phyloP scores from a whole-genome alignment of 257 asterid species.

The Plantago elongata region DNA sequence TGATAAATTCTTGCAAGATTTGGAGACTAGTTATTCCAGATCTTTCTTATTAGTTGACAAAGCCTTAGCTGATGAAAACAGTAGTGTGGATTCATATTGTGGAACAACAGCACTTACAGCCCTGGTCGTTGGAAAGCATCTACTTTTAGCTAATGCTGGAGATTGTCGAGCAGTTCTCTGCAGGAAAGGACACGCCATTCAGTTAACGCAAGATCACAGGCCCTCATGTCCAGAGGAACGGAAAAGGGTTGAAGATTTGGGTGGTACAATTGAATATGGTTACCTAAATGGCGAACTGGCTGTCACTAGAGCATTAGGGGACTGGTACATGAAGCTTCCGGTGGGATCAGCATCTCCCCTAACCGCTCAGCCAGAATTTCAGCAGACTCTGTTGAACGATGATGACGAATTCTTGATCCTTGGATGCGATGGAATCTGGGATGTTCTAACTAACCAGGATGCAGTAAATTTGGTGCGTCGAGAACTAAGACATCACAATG shows the following conservation, averaged over 20 bases:
- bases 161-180: slow-evolving; percentile 94
- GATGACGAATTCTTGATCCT: slow-evolving; percentile 90
- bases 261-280: slow-evolving; percentile 70
- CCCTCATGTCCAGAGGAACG: slow-evolving; percentile 59
- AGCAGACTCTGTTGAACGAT: slow-evolving; percentile 45
- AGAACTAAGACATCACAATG: slow-evolving; percentile 55
- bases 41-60: slow-evolving; percentile 64
- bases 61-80: slow-evolving; percentile 63
- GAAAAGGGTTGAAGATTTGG: slow-evolving; percentile 70
- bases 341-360: slow-evolving; percentile 75
- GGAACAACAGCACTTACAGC: slow-evolving; percentile 96
- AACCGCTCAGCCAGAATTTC: slow-evolving; percentile 84
- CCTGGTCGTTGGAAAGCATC: slow-evolving; percentile 62
- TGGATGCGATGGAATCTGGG: slow-evolving; percentile 97
- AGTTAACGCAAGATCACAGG: slow-evolving; percentile 87
- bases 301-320: slow-evolving; percentile 92
- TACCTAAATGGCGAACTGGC: slow-evolving; percentile 86
- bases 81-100: slow-evolving; percentile 51
- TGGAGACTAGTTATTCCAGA: slow-evolving; percentile 48
- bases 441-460: slow-evolving; percentile 78
- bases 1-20: slow-evolving; percentile 51
- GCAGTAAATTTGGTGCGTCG: slow-evolving; percentile 63
- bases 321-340: slow-evolving; percentile 90
- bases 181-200: slow-evolving; percentile 76
- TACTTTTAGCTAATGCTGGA: slow-evolving; percentile 82